phyloP scores from a whole-genome alignment of 2,329 filamentous ascomycete genomes.

The Botrytis elliptica region DNA sequence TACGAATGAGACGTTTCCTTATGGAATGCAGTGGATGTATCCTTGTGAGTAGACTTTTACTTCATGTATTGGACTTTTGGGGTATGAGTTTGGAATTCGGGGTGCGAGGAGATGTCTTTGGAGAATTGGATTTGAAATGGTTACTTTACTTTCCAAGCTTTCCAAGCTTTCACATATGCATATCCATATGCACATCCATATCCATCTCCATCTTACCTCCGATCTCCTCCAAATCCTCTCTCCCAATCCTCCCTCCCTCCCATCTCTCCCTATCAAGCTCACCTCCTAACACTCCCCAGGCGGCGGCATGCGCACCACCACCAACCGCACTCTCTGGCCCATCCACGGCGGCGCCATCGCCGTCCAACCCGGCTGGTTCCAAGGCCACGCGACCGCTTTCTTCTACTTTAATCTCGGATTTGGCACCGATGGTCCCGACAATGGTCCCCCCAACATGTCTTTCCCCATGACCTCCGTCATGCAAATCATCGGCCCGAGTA shows the following conservation, averaged over 20 bases:
- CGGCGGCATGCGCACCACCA: slow-evolving; percentile 74
- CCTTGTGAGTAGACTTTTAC: slow-evolving; percentile 38
- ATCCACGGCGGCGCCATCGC: slow-evolving; percentile 81
- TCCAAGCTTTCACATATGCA: not conserved
- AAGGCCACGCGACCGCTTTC: slow-evolving; percentile 77
- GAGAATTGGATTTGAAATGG: not conserved
- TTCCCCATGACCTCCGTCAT: slow-evolving; percentile 77
- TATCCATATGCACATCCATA: not conserved
- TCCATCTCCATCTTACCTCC: not conserved
- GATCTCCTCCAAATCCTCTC: not conserved
- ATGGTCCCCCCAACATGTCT: slow-evolving; percentile 83
- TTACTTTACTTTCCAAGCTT: not conserved
- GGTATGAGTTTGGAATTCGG: not conserved
- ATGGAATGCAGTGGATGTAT: slow-evolving; percentile 43
- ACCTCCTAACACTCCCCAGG: slow-evolving; percentile 51
- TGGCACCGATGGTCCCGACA: slow-evolving; percentile 62
- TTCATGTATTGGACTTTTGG: not conserved
- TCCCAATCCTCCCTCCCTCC: not conserved
- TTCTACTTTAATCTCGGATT: slow-evolving; percentile 91
- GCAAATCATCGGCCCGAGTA: slow-evolving; percentile 77
- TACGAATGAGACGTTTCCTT: slow-evolving; percentile 41
- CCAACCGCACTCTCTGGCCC: slow-evolving; percentile 91
- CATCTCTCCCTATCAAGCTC: not conserved
- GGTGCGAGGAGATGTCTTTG: not conserved
- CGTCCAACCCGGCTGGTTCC: slow-evolving; percentile 95